These are phyloP conservation scores for Tolypocladium tundrense DNA, from an alignment of 2,329 filamentous ascomycete genomes.

Conservation along the genomic window DNA sequence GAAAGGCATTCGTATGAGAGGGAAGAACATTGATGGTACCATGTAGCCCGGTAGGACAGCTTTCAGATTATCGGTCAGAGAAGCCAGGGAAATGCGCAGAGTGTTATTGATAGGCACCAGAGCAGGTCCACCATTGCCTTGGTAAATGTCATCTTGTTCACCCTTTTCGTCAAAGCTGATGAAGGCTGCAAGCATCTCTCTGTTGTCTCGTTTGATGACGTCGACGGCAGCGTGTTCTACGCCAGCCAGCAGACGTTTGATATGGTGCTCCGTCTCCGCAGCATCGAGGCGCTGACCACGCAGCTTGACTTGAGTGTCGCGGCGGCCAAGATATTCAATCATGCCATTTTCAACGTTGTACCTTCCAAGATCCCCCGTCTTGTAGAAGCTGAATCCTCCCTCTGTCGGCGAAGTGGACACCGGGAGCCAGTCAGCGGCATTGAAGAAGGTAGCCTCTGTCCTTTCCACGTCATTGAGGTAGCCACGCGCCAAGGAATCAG, in stretches of 20 bases:
- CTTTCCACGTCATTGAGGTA: slow-evolving; percentile 42
- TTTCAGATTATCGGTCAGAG: not conserved
- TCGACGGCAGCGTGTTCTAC: slow-evolving; percentile 3
- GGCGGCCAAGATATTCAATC: slow-evolving; percentile 4
- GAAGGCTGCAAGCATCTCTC: not conserved
- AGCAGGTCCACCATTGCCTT: not conserved
- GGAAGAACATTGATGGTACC: not conserved
- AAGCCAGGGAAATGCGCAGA: not conserved
- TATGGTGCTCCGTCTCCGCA: not conserved
- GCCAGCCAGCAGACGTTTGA: not conserved
- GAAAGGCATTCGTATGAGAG: not conserved
- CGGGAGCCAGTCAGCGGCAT: slow-evolving; percentile 25
- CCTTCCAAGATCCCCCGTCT: slow-evolving; percentile 11
- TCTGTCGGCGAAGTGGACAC: not conserved
- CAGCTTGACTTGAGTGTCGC: slow-evolving; percentile 15
- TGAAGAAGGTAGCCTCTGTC: slow-evolving; percentile 39
- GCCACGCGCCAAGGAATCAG: slow-evolving; percentile 36
- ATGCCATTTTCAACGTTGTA: slow-evolving; percentile 18
- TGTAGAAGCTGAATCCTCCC: slow-evolving; percentile 14
- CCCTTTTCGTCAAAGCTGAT: not conserved
- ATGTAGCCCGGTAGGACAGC: not conserved
- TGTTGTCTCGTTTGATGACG: not conserved
- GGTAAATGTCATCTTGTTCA: not conserved
- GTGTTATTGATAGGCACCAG: not conserved
- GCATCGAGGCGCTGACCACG: slow-evolving; percentile 11